Evolutionary conservation across 106 monocot genomes (phyloP).

Genomic region (Acorus gramineus): DNA sequence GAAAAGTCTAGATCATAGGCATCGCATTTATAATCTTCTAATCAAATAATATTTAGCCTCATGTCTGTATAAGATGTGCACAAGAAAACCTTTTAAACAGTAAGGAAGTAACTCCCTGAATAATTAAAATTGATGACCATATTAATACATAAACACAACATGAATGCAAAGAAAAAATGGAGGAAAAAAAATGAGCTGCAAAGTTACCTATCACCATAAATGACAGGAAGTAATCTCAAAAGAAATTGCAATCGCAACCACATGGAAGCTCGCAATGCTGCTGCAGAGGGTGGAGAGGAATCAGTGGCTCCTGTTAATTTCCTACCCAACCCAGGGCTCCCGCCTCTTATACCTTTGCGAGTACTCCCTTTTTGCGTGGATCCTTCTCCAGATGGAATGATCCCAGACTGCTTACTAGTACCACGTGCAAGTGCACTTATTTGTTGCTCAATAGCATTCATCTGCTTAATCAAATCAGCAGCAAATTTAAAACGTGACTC

Average conservation of each 20-base stretch:
- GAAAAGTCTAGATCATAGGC: no score
- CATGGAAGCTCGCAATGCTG: slow-evolving; percentile 60
- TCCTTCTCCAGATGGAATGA: slow-evolving; percentile 30
- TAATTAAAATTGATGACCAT: no score
- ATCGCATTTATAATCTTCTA: no score
- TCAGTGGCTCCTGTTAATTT: slow-evolving; percentile 42
- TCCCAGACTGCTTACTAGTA: slow-evolving; percentile 39
- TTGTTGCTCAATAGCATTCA: slow-evolving; percentile 65
- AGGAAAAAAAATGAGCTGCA: background rate
- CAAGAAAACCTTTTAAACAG: no score
- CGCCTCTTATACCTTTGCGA: slow-evolving; percentile 76
- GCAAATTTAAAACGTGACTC: slow-evolving; percentile 71
- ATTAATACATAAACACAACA: no score
- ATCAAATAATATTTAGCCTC: no score
- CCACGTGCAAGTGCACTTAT: slow-evolving; percentile 35
- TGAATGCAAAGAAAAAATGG: background rate
- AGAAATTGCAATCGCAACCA: slow-evolving; percentile 94
- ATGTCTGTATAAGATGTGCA: no score
- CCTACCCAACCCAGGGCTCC: slow-evolving; percentile 82
- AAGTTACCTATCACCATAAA: slow-evolving; percentile 76
- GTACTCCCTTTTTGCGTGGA: slow-evolving; percentile 44
- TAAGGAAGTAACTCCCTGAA: no score
- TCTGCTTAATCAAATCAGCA: slow-evolving; percentile 79
- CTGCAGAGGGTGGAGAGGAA: slow-evolving; percentile 50
- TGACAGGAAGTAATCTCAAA: slow-evolving; percentile 76